Conservation (phyloP, 2,329 filamentous ascomycete genomes). For the Ophiostoma piceae region DNA sequence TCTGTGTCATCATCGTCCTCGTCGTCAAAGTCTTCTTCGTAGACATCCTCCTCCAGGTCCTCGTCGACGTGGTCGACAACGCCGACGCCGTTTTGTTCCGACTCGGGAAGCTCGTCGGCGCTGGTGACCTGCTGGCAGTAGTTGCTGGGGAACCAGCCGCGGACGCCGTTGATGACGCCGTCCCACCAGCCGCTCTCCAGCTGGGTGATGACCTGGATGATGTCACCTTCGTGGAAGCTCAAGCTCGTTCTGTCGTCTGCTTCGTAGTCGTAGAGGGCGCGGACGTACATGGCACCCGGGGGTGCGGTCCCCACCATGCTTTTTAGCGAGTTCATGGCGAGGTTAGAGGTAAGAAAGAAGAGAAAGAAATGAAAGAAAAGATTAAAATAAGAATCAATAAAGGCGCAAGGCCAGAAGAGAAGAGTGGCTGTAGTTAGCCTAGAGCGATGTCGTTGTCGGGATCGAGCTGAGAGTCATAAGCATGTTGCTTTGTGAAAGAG, state of each 20-base stretch:
- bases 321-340: constrained; percentile 46
- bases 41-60: constrained; percentile 62
- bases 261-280: constrained; percentile 95
- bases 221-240: constrained; percentile 93
- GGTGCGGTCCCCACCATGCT: constrained; percentile 55
- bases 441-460: constrained; percentile 36
- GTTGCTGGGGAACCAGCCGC: constrained; percentile 99
- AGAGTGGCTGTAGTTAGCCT: constrained; percentile 10
- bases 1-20: constrained; percentile 53
- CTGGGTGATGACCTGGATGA: constrained; percentile 97
- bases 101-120: constrained; percentile 65
- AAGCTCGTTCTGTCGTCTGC: constrained; percentile 94
- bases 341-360: background rate
- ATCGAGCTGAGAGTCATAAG: constrained; percentile 49
- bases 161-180: constrained; percentile 91
- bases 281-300: constrained; percentile 76
- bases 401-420: constrained; percentile 12
- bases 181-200: constrained; percentile 99
- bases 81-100: constrained; percentile 50
- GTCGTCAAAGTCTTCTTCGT: constrained; percentile 63
- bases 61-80: constrained; percentile 54
- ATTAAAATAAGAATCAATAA: background rate
- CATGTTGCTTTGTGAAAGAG: constrained; percentile 39
- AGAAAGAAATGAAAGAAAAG: background rate
- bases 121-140: constrained; percentile 85